Base-by-base conservation (phyloP, 1,139 yeast species). In the Meyerozyma smithsonii region DNA sequence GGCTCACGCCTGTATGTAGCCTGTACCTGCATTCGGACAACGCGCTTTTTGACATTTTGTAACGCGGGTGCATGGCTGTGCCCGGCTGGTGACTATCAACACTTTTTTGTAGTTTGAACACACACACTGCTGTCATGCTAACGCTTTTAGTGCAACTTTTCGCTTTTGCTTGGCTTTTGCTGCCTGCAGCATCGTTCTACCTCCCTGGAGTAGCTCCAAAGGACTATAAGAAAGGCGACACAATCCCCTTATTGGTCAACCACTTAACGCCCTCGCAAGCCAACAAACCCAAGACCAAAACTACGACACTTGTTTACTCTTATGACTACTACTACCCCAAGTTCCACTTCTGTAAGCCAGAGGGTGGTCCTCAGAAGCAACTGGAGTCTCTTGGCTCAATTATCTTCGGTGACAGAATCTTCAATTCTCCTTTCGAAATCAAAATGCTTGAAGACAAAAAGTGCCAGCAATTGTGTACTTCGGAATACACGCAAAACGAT, bases 171-270 rank as follows among this genome's bases (percentile, higher is more conserved):
- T 30, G 34, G 21, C 34, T 33, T 5, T 15, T 20, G 20, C 12
- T 21, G 50, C 50, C 12, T 12, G 20, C 34, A n/a, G 34, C 20
- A 5, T 16, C 23, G 11, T 90, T 90, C 64, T 90, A 90, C 58
- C 70, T 92, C 46, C 97, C 97, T 0, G 97, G 97, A 10, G 94
- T 89, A 23, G 95, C 97, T 0, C 97, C 98, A 15, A 85, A 94
- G 1, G 84, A 90, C 42, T 92, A 90, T 58, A 71, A 75, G 38
- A 69, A 75, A 45, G 89, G 83, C 39, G 94, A 89, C 40, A 51
- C 54, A 2, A 81, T 92, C 38, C 90, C 95, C 5, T 66, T 92
- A 42, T 66, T 83, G 42, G 98, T 92, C 34, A 92, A 92, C 59
- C 94, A 89, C 54, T 75, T 92, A 52, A 87, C 97, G 0, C 96